These are phyloP conservation scores for Talaromyces verruculosus DNA, from an alignment of 2,329 filamentous ascomycete species.

Conservation along the genomic window DNA sequence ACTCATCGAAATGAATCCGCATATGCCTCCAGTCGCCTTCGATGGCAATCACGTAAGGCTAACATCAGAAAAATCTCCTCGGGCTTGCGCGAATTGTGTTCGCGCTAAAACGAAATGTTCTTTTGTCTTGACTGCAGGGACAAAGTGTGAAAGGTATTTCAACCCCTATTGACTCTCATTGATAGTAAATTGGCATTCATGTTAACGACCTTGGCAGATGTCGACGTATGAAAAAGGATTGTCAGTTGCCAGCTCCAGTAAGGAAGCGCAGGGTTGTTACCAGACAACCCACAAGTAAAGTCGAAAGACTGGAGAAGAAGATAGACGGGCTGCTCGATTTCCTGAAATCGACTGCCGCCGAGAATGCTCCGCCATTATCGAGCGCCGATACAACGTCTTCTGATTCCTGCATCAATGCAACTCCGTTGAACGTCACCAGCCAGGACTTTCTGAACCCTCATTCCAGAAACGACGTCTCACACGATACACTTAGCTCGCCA, in stretches of 20 bases:
- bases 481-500: neutral
- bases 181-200: neutral
- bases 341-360: neutral
- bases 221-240: slow-evolving; percentile 13
- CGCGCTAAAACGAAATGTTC: slow-evolving; percentile 14
- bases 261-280: neutral
- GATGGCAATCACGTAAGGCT: neutral
- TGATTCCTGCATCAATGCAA: neutral
- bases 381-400: neutral
- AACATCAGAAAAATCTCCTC: slow-evolving; percentile 3
- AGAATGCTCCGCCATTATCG: neutral
- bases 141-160: slow-evolving; percentile 15
- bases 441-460: neutral
- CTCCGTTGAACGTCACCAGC: neutral
- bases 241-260: neutral
- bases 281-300: slow-evolving; percentile 3
- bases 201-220: neutral
- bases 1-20: neutral
- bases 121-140: neutral
- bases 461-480: neutral
- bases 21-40: neutral
- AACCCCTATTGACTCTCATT: too few relatives aligned
- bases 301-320: slow-evolving; percentile 16
- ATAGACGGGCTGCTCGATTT: slow-evolving; percentile 11
- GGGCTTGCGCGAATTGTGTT: slow-evolving; percentile 9